Evolutionary conservation across 306 rosid genomes (phyloP), one percentile per base, ranked within the genome.

Genomic region (Herpetospermum pedunculosum): DNA sequence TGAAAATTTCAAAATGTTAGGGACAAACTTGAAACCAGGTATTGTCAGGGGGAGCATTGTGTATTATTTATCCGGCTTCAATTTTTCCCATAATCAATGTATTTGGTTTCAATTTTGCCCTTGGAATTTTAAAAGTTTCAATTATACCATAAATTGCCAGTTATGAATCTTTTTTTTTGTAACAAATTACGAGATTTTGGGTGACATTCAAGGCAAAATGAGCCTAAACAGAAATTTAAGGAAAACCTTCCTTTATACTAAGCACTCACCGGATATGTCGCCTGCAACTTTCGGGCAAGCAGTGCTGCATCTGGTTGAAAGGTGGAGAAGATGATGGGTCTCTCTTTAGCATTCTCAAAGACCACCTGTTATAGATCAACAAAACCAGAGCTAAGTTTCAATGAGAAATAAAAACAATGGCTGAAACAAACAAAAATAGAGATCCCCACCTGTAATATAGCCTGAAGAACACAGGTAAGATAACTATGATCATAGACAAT

Each of bases 291-390:
- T 26, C 76, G 37, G 29, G 75, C 26, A 13, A 86, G 57, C 44
- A 81, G 52, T 8, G 90, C 85, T 0, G 87, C 90, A 73, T 86
- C 90, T 0, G 90, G 90, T 52, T 83, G 85, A 79, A 86, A 86
- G 29, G 63, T 8, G 6, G 90, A 86, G 87, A 86, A 86, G 15
- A 86, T 73, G 19, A 86, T 80, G 29, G 90, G 80, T 67, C 90
- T 79, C 12, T 86, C 90, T 44, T 73, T 73, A 62, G 84, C 87
- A 41, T 72, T 43, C 55, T 34, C 75, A 46, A 77, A 75, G 41
- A 86, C 84, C 50, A 83, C 89, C 84, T 84, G 77, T 38, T 18
- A 29, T 29, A 16, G 28, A 49, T 19, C 11, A 60, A 9, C 26
- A 41, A 37, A 38, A 21, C n/a, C n/a, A 62, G 1, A 37, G 34